A percentile compares a stretch with the other conserved stretches of the same genome.
Conservation (phyloP, 1,284 basidiomycete species). For the Porodaedalea pini region DNA sequence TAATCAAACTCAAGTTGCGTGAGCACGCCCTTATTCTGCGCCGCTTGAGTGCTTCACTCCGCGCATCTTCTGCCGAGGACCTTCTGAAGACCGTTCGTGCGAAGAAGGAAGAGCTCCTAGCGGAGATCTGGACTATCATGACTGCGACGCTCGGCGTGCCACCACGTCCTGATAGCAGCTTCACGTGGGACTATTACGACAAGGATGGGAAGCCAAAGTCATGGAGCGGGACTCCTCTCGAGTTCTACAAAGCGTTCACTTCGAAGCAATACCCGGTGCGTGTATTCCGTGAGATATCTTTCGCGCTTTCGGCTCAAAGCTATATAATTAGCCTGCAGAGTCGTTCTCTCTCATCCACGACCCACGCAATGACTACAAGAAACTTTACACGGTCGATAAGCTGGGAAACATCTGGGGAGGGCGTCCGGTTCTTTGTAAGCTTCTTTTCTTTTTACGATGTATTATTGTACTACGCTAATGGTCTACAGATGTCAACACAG, state of each 20-base stretch:
- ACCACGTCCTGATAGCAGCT: conserved; percentile 63
- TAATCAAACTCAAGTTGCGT: conserved; percentile 87
- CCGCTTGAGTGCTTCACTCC: conserved; percentile 52
- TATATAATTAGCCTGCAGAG: conserved; percentile 46
- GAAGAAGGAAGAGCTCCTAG: conserved; percentile 82
- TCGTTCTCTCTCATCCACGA: conserved; percentile 94
- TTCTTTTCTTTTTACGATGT: conserved; percentile 15
- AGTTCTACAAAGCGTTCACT: conserved; percentile 68
- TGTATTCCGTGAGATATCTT: conserved; percentile 6
- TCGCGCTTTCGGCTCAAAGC: not conserved
- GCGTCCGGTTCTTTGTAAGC: conserved; percentile 74
- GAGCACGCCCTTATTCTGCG: conserved; percentile 87
- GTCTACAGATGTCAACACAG: conserved; percentile 83
- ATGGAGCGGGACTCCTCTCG: conserved; percentile 77
- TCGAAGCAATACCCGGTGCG: conserved; percentile 54
- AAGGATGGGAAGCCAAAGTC: conserved; percentile 71
- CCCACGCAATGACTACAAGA: conserved; percentile 81
- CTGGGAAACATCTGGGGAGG: conserved; percentile 91
- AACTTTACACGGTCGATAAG: conserved; percentile 89
- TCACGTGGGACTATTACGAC: conserved; percentile 87
- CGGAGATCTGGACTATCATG: conserved; percentile 83
- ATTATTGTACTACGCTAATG: not conserved
- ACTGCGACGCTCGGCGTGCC: conserved; percentile 84
- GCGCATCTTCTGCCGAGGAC: conserved; percentile 38
- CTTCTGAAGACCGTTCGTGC: conserved; percentile 52